phyloP scores from a whole-genome alignment of 2,329 filamentous ascomycete genomes.

The Bretziella fagacearum region DNA sequence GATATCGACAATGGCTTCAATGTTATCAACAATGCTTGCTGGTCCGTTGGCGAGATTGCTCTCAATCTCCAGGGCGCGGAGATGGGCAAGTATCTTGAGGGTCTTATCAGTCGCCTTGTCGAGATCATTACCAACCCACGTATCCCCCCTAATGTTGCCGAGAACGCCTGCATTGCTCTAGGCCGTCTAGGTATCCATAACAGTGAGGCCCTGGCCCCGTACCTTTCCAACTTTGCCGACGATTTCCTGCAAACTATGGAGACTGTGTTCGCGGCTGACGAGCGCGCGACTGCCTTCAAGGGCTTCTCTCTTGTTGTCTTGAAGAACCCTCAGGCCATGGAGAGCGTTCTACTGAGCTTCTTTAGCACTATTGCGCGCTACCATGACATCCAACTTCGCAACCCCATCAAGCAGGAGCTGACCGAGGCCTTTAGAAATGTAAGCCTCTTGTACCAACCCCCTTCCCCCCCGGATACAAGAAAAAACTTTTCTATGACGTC shows the following conservation, averaged over 20 bases:
- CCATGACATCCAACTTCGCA: constrained; percentile 43
- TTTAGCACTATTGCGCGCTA: constrained; percentile 73
- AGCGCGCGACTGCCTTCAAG: constrained; percentile 85
- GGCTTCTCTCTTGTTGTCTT: constrained; percentile 76
- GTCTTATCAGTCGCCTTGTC: constrained; percentile 59
- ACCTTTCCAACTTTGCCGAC: constrained; percentile 62
- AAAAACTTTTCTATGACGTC: constrained; percentile 12
- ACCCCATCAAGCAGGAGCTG: constrained; percentile 45
- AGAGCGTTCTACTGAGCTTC: constrained; percentile 64
- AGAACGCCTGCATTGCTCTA: constrained; percentile 88
- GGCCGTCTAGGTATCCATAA: constrained; percentile 73
- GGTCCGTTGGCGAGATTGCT: constrained; percentile 86
- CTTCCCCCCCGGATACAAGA: neutral
- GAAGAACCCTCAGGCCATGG: constrained; percentile 81
- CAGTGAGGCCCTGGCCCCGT: constrained; percentile 57
- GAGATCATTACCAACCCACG: constrained; percentile 72
- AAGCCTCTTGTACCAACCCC: constrained; percentile 26
- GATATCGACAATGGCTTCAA: constrained; percentile 74
- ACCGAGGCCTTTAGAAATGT: constrained; percentile 63
- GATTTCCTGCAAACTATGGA: constrained; percentile 69
- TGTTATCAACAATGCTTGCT: constrained; percentile 95
- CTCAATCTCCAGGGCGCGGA: constrained; percentile 52
- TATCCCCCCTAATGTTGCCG: constrained; percentile 70
- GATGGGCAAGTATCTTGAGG: constrained; percentile 61
- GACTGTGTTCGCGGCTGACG: constrained; percentile 72